Conservation (phyloP, 169 alveolate genomes). For the Eimeria necatrix region DNA sequence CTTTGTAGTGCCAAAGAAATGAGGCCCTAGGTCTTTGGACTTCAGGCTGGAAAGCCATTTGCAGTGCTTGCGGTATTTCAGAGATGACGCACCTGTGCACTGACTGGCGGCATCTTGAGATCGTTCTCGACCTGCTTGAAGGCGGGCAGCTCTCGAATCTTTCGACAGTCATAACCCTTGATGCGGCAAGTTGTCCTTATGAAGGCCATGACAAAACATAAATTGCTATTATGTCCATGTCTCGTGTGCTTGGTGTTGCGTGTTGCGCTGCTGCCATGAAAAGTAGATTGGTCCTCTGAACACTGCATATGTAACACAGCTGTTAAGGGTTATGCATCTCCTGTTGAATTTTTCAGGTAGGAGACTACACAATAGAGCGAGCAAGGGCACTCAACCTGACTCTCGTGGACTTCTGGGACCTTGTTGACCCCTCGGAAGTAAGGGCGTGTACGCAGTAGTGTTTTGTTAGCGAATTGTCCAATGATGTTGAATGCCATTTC, state of each 20-base stretch:
- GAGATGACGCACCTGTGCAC: conserved; percentile 71
- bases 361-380: conserved; percentile 30
- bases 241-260: no score
- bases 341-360: conserved; percentile 25
- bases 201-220: no score
- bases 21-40: no score
- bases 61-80: background rate
- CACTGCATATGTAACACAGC: no score
- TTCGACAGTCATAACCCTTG: conserved; percentile 53
- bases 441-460: background rate
- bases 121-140: conserved; percentile 55
- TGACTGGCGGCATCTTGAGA: conserved; percentile 62
- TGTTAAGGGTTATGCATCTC: no score
- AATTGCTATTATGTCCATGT: no score
- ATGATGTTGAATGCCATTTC: no score
- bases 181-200: conserved; percentile 15
- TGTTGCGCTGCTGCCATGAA: no score
- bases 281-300: no score
- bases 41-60: background rate
- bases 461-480: no score
- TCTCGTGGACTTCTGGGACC: conserved; percentile 60
- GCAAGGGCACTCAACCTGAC: conserved; percentile 47
- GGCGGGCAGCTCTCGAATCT: conserved; percentile 56
- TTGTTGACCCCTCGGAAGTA: conserved; percentile 15
- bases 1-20: no score